Base-by-base conservation (phyloP, 1,284 basidiomycete genomes). In the Ceratobasidium sp. region DNA sequence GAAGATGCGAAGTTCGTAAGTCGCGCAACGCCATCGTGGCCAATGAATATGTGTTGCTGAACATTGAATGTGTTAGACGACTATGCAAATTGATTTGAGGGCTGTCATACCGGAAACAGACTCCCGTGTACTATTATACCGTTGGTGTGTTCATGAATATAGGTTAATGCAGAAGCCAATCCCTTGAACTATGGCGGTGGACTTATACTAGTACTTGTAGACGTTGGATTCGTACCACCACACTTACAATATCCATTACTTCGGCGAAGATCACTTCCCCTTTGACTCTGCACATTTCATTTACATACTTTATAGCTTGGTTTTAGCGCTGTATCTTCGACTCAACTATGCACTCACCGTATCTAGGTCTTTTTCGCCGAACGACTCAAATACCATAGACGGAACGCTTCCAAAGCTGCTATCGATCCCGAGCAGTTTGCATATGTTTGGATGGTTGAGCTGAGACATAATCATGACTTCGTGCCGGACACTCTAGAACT, bases 351-450 rank as follows among this genome's bases (percentile, higher is more conserved):
- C 23, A 5, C 46, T 28, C 6, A 23, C n/a, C 28, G 18, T 30
- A 4, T 46, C 23, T 3, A 43, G 26, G 23, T 14, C 21, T 21
- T 41, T n/a, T n/a, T n/a, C n/a, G n/a, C n/a, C n/a, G n/a, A n/a
- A n/a, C n/a, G n/a, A 32, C 18, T 69, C 65, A 45, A 58, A 69
- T 34, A 69, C 41, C 39, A 69, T 69, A 18, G 8, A 26, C 9
- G 65, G 65, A n/a, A 46, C 9, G 2, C 1, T n/a, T 5, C 14
- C 12, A 30, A 46, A 16, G 28, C 65, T 69, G 2, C 53, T 30
- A 32, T 69, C 65, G 18, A 69, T 69, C 28, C 65, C 65, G 28
- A 69, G 41, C 6, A 69, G 30, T 36, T 34, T 69, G 53, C 23
- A 32, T 3, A 69, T 48, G 28, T 46, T 57, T 5, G 65, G 65